These are phyloP conservation scores for Pilobolus umbonatus DNA, from an alignment of 192 early-diverging fungal species.

Conservation along the genomic window DNA sequence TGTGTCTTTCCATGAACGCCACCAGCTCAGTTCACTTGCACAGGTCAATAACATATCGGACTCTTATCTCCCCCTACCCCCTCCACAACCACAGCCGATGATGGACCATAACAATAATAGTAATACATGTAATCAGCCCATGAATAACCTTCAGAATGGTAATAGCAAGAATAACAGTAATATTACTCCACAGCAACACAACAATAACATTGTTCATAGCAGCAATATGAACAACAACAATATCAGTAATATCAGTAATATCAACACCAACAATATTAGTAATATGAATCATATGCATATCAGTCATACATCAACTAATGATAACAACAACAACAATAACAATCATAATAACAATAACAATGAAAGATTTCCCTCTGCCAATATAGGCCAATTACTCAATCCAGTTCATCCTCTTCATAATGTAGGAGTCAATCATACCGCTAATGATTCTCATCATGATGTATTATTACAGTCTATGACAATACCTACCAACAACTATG, in stretches of 20 bases:
- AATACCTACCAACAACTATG: no score
- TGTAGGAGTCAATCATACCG: no score
- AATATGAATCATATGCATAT: neutral
- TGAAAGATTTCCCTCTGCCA: neutral
- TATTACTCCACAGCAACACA: neutral
- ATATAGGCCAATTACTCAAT: slow-evolving; percentile 19
- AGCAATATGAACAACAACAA: neutral
- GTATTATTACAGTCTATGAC: no score
- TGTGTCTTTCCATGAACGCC: slow-evolving; percentile 7
- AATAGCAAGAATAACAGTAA: neutral
- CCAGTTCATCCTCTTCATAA: slow-evolving; percentile 17
- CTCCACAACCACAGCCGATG: neutral
- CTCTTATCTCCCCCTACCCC: no score
- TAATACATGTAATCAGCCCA: slow-evolving; percentile 10
- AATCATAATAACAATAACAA: neutral
- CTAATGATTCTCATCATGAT: no score
- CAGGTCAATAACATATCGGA: neutral
- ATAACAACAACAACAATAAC: neutral
- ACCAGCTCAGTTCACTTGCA: neutral
- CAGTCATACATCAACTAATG: neutral
- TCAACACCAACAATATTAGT: neutral
- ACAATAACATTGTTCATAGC: slow-evolving; percentile 6
- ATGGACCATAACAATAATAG: neutral
- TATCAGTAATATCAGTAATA: neutral
- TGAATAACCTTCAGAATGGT: no score